phyloP scores from a whole-genome alignment of 208 protist species.

The Leishmania turanica region DNA sequence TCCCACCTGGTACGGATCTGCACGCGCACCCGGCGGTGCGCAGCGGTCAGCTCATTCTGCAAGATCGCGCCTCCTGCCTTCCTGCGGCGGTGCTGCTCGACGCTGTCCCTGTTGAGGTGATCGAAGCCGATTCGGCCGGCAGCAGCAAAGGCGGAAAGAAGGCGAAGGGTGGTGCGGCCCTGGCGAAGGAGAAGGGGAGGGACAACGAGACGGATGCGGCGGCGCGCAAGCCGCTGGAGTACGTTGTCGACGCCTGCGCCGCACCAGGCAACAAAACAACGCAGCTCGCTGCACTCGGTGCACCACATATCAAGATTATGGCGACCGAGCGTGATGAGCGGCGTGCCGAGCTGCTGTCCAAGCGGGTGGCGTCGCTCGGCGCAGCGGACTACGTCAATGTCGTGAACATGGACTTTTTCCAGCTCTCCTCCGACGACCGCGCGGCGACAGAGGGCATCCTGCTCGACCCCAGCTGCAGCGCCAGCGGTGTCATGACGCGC shows the following conservation, averaged over 20 bases:
- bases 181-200: background rate
- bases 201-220: background rate
- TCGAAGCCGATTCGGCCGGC: background rate
- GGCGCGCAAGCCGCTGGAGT: slow-evolving; percentile 56
- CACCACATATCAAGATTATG: slow-evolving; percentile 76
- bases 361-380: slow-evolving; percentile 67
- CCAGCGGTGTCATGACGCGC: slow-evolving; percentile 86
- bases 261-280: slow-evolving; percentile 94
- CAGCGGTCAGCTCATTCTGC: slow-evolving; percentile 84
- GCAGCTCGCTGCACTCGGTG: slow-evolving; percentile 79
- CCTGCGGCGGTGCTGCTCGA: slow-evolving; percentile 87
- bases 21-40: slow-evolving; percentile 88
- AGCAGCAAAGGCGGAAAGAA: background rate
- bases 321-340: slow-evolving; percentile 84
- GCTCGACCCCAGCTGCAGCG: slow-evolving; percentile 93
- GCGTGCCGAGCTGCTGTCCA: slow-evolving; percentile 65
- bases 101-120: slow-evolving; percentile 46
- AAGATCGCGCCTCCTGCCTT: slow-evolving; percentile 92
- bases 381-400: slow-evolving; percentile 80
- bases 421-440: slow-evolving; percentile 74
- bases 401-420: slow-evolving; percentile 88
- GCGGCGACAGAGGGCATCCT: slow-evolving; percentile 84
- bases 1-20: slow-evolving; percentile 85
- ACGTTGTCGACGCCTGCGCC: slow-evolving; percentile 91
- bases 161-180: background rate